Evolutionary conservation across 352 stramenopile species (phyloP).

Genomic region (Globisporangium perplexum): DNA sequence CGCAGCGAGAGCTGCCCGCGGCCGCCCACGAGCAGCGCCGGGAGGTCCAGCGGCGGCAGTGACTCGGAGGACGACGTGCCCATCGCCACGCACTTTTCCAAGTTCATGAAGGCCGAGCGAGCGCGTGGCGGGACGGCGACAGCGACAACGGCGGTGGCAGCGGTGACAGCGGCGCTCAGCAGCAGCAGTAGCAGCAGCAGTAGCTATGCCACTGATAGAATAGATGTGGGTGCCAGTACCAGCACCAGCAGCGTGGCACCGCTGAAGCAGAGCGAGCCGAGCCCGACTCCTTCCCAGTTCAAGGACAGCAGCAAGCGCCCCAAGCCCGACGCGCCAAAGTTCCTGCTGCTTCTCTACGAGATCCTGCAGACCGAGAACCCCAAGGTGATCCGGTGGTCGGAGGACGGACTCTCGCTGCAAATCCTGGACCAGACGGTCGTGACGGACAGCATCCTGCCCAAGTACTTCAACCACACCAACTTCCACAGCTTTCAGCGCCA

Average conservation of each 20-base stretch:
- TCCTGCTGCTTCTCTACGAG: constrained; percentile 45
- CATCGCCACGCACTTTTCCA: constrained; percentile 8
- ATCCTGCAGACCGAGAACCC: constrained; percentile 47
- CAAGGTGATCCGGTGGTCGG: constrained; percentile 42
- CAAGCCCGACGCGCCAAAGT: constrained; percentile 46
- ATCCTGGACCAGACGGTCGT: constrained; percentile 42
- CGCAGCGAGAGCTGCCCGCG: neutral
- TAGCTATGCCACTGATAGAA: too few relatives aligned
- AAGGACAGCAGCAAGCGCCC: constrained; percentile 16
- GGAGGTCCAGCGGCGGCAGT: constrained; percentile 7
- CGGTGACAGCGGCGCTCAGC: neutral
- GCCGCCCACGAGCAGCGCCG: neutral
- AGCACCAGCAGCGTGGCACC: neutral
- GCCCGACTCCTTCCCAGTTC: neutral
- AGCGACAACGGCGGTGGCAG: too few relatives aligned
- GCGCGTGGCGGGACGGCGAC: neutral
- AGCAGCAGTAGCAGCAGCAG: too few relatives aligned
- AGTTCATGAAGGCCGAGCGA: constrained; percentile 11
- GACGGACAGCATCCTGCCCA: constrained; percentile 71
- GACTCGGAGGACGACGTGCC: constrained; percentile 13
- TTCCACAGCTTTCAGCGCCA: constrained; percentile 88
- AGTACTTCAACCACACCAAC: constrained; percentile 89
- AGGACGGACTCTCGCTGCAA: constrained; percentile 38
- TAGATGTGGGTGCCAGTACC: constrained; percentile 1
- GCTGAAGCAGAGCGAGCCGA: neutral